phyloP scores from a whole-genome alignment of 345 rosid genomes.

The Dimocarpus longan region DNA sequence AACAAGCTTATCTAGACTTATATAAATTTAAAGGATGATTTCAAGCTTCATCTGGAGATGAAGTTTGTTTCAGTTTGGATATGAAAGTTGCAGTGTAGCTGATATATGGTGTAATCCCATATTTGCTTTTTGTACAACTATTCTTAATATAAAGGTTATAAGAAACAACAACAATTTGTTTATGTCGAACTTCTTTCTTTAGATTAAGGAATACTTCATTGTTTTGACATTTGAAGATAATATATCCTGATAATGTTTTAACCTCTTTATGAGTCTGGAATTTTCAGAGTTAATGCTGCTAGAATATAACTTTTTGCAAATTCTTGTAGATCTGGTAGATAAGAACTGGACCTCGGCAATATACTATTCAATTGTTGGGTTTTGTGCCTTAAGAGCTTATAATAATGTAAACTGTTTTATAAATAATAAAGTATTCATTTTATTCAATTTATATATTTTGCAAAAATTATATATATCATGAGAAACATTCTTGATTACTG shows the following conservation, averaged over 20 bases:
- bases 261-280: background rate
- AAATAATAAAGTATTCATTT: too few relatives aligned
- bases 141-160: background rate
- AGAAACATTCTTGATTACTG: too few relatives aligned
- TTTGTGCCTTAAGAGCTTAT: too few relatives aligned
- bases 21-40: background rate
- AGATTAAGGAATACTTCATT: background rate
- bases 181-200: background rate
- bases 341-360: slow-evolving; percentile 89
- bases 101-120: background rate
- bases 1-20: background rate
- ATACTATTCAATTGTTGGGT: slow-evolving; percentile 67
- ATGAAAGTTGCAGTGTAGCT: background rate
- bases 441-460: too few relatives aligned
- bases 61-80: background rate
- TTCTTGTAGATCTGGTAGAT: slow-evolving; percentile 92
- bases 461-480: too few relatives aligned
- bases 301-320: background rate
- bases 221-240: background rate
- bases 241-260: background rate
- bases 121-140: background rate
- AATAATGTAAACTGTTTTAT: too few relatives aligned
- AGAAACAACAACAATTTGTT: background rate
- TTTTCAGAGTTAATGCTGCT: background rate
- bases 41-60: background rate